Base-by-base conservation (phyloP, 768 basidiomycete genomes). In the Termitomyces sp. region DNA sequence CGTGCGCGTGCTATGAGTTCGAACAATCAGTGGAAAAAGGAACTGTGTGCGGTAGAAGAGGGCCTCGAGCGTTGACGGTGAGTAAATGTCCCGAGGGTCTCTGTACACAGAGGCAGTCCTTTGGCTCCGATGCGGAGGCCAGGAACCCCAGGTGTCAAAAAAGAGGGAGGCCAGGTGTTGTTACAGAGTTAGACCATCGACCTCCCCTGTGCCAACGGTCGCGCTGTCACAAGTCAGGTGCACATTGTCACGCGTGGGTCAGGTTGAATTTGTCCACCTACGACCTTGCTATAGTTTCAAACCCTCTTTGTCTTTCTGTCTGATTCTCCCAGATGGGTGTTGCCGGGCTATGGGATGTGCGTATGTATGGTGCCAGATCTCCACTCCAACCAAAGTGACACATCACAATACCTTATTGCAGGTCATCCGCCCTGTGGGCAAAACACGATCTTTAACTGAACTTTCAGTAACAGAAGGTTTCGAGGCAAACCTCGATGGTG, bases 381-480 rank as follows among this genome's bases (percentile, higher is more conserved):
- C 18, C 7, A 49, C 68, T 27, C 27, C 27, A 27, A 27, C 27
- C 2, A 27, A 27, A 27, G 27, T 27, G 27, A 27, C 37, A 70
- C 15, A 61, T 66, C 48, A 63, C 20, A 18, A n/a, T 60, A 3
- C 44, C 42, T 46, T 52, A 36, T 45, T 45, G 27, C 53, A 79
- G 89, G 76, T 92, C 49, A 73, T 93, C 20, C 81, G 84, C 37
- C 91, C 91, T 2, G 88, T 88, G 4, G 86, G 83, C 2, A 77
- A 85, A 65, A 76, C 79, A 11, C 85, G 90, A 33, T 93, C 94
- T 11, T 73, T 95, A 39, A 89, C 90, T 0, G 83, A 91, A 50
- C 75, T 95, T 30, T 82, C 91, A 1, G 82, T 91, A 31, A 76
- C 78, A 34, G 86, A 93, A 54, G 91, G 93, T 0, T 91, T 93